Evolutionary conservation across 2,329 filamentous ascomycete species (phyloP), one percentile per base, ranked within the genome.

Genomic region (Bertia moriformis): DNA sequence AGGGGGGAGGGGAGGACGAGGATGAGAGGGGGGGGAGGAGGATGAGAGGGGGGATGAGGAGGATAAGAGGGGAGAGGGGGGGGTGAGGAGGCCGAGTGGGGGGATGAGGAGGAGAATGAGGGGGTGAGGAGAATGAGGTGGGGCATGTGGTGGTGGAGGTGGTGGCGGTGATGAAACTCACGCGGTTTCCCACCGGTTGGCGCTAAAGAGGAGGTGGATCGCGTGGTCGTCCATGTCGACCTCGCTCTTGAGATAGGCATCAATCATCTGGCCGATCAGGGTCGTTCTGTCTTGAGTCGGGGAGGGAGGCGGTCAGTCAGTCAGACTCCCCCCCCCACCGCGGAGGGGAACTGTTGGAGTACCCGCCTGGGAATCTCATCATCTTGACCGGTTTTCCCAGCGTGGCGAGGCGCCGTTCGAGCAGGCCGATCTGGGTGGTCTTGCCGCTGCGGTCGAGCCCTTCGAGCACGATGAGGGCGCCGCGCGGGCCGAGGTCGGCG

Each of bases 401-500:
- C 47, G 66, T 63, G 4, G 64, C 56, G 42, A 73, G 65, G 17
- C 63, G 53, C 57, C 71, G 58, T 57, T 71, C 67, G 38, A 95
- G 64, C 36, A 76, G 61, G 50, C 78, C 71, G 48, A 85, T 88
- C 69, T 94, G 88, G 22, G 87, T 93, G 17, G 86, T 89, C 68
- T 95, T 95, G 41, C 88, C 88, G 33, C 87, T 86, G 46, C 86
- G 76, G 51, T 95, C 88, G 44, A 95, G 67, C 2, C 88, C 88
- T 62, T 95, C 88, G 41, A 94, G 74, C 3, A 89, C 82, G 39
- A 94, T 73, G 20, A 95, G 71, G 12, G 78, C 75, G 37, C 87
- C 87, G 37, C 80, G 69, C 38, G 22, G n/a, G 22, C 7, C n/a
- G 22, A 27, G 7, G 22, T 27, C n/a, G 7, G 7, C n/a, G 22